Base-by-base conservation (phyloP, 345 rosid genomes). In the Noccaea caerulescens region DNA sequence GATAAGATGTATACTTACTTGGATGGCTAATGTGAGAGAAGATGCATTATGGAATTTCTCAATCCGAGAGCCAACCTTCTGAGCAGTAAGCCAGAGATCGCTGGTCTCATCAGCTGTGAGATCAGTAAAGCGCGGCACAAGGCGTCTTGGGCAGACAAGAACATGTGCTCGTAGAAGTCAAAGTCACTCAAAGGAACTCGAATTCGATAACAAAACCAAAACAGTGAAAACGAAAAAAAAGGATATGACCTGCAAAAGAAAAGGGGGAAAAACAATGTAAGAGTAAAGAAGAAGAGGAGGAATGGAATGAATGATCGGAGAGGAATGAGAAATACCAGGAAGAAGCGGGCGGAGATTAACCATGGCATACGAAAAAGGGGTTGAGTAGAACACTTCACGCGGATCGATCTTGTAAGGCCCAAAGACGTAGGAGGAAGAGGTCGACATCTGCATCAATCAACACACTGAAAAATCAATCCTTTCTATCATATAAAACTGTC, bases 221-320 rank as follows among this genome's bases (percentile, higher is more conserved):
- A 50, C 11, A 58, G 27, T 49, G 46, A 67, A 66, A 11, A 1
- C 69, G 9, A 9, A 72, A 50, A 70, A 70, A 77, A 90, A 90
- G 97, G 98, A 93, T 93, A 93, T 93, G 98, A 93, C 98, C 97
- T 93, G 90, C 87, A n/a, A 55, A 62, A 27, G 12, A 46, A 11
- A 7, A 63, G 25, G 25, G 37, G 27, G 53, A 8, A 5, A n/a
- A 18, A 55, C 8, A 4, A 53, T 1, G 8, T 60, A 4, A 56
- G 43, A 13, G 23, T 20, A 20, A 12, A 30, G 30, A 5, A 54
- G 43, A 34, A 47, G 32, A 38, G 38, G 58, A 11, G 16, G n/a
- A 38, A 56, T 12, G 18, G 11, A 1, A 20, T 34, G 45, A 67
- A 5, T 41, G 14, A 38, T 44, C 6, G 39, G 18, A 44, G 39